Conservation (phyloP, 768 basidiomycete genomes). For the Russula vinacea region DNA sequence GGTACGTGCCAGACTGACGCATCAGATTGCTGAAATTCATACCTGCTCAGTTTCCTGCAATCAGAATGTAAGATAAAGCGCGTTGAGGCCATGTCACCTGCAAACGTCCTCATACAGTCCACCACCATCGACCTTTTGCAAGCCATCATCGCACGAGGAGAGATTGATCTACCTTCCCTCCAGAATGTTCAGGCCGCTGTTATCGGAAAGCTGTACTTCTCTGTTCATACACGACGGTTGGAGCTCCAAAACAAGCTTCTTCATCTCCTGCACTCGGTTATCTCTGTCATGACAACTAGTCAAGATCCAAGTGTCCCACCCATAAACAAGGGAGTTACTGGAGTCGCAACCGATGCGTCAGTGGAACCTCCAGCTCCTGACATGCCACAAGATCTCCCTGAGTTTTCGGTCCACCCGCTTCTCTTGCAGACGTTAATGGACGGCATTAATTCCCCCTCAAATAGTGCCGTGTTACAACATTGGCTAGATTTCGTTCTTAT, state of each 20-base stretch:
- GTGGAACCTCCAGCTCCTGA: constrained; percentile 30
- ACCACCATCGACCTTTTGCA: constrained; percentile 80
- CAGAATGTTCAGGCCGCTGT: constrained; percentile 68
- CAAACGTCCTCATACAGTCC: constrained; percentile 67
- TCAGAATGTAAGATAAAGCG: constrained; percentile 64
- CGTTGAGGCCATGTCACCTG: constrained; percentile 51
- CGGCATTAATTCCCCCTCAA: constrained; percentile 64
- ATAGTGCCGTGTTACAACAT: constrained; percentile 83
- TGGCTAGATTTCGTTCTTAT: constrained; percentile 96
- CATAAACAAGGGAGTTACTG: constrained; percentile 6
- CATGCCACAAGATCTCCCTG: constrained; percentile 37
- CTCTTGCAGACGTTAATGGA: constrained; percentile 77
- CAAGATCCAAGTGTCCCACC: constrained; percentile 32
- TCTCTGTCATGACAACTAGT: constrained; percentile 56
- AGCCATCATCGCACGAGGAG: constrained; percentile 75
- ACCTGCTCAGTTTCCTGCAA: constrained; percentile 57
- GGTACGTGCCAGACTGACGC: constrained; percentile 44
- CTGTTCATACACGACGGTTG: constrained; percentile 63
- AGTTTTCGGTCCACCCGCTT: constrained; percentile 63
- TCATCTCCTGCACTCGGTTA: constrained; percentile 82
- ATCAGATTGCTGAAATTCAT: neutral
- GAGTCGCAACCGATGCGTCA: constrained; percentile 9
- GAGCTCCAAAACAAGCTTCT: constrained; percentile 93
- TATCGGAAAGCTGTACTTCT: constrained; percentile 70
- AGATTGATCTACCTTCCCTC: constrained; percentile 58